phyloP scores from a whole-genome alignment of 345 rosid species.

The Citrus inodora region DNA sequence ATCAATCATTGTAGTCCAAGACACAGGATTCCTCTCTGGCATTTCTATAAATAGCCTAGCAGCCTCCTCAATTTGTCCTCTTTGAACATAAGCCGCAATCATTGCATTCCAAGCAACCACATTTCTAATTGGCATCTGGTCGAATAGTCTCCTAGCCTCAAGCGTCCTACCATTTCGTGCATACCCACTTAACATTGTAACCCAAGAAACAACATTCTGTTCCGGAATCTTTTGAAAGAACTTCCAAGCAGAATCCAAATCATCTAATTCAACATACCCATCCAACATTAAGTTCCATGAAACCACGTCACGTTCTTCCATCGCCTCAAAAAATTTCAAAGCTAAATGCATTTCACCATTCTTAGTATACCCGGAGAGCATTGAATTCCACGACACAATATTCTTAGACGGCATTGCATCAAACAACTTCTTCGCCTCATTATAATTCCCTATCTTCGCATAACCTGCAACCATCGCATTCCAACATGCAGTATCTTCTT shows the following conservation, averaged over 20 bases:
- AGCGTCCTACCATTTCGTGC: slow-evolving; percentile 18
- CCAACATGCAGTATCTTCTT: slow-evolving; percentile 35
- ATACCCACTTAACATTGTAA: slow-evolving; percentile 38
- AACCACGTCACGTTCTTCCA: neutral
- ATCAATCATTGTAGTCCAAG: slow-evolving; percentile 42
- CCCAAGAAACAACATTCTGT: slow-evolving; percentile 26
- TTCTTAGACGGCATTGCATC: slow-evolving; percentile 34
- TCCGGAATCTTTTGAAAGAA: slow-evolving; percentile 5
- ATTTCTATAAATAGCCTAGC: slow-evolving; percentile 33
- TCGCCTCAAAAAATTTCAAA: neutral
- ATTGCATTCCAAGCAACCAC: slow-evolving; percentile 44
- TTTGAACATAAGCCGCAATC: slow-evolving; percentile 32
- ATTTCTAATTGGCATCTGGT: slow-evolving; percentile 33
- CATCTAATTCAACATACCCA: slow-evolving; percentile 4
- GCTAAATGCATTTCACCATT: neutral
- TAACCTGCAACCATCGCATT: slow-evolving; percentile 41
- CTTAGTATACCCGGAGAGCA: slow-evolving; percentile 36
- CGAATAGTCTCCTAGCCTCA: slow-evolving; percentile 34
- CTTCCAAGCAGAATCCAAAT: slow-evolving; percentile 5
- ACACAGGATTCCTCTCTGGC: slow-evolving; percentile 33
- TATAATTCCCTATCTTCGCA: slow-evolving; percentile 29
- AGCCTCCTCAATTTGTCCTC: slow-evolving; percentile 28
- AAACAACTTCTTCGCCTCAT: slow-evolving; percentile 31
- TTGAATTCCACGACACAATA: slow-evolving; percentile 42
- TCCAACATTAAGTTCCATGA: slow-evolving; percentile 5